Base-by-base conservation (phyloP, 495 filamentous ascomycete species). In the Hypoxylon rickii region DNA sequence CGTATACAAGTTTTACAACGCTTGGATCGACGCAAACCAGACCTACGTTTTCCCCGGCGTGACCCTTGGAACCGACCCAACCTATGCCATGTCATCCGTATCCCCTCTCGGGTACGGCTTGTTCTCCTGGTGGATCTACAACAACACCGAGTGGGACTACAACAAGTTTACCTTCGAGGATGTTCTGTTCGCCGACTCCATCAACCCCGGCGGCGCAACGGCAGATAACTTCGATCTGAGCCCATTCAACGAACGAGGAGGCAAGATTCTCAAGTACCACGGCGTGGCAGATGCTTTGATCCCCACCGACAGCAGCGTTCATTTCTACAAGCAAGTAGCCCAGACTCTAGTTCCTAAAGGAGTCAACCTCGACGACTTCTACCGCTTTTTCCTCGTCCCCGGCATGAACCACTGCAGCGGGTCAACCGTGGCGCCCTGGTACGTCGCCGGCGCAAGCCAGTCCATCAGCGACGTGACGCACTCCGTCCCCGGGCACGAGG, bases 261-360 rank as follows among this genome's bases (percentile, higher is more conserved):
- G 79, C 13, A 85, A 85, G 56, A 63, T 84, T 0, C 44, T 85
- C 36, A 66, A 77, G 39, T 85, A 85, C 50, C 82, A 85, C 48
- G 82, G 83, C 2, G 39, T 72, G 1, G 67, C 73, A 10, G 84
- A 86, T 58, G 65, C 69, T 0, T 51, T 76, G 4, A 79, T 84
- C n/a, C 73, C 79, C 0, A 70, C 76, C 1, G 66, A 64, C 10
- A 73, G 67, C 7, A 72, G 73, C 7, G 49, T 70, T 4, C 64
- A 73, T 24, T 82, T 73, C 47, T 79, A 79, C 55, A 64, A 76
- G 24, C 51, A 65, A 13, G 62, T 65, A 2, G 31, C 19, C 3
- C 56, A 59, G n/a, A 63, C 63, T 0, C 45, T 65, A 8, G 41
- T 40, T 0, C 69, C 69, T 0, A 60, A 66, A n/a, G 67, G 64